These are phyloP conservation scores for Penicillium turbatum DNA, from an alignment of 495 filamentous ascomycete genomes.

Conservation along the genomic window DNA sequence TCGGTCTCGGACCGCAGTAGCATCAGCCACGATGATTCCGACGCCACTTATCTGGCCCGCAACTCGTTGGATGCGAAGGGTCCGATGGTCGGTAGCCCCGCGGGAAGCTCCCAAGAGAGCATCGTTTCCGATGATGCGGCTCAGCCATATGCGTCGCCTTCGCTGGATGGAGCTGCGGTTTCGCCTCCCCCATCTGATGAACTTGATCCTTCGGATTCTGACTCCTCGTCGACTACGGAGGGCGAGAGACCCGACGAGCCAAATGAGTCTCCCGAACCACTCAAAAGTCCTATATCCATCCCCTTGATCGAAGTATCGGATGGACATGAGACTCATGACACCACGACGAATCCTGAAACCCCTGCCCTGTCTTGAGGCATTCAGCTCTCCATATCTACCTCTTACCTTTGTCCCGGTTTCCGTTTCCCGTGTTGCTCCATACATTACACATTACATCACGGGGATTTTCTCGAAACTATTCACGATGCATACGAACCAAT, in stretches of 20 bases:
- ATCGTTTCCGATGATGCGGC: slow-evolving; percentile 11
- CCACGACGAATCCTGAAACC: slow-evolving; percentile 1
- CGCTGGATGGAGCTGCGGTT: slow-evolving; percentile 2
- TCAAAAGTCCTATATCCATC: slow-evolving; percentile 12
- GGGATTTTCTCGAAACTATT: not conserved
- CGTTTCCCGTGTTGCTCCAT: not conserved
- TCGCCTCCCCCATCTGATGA: slow-evolving; percentile 4
- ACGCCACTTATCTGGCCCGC: slow-evolving; percentile 23
- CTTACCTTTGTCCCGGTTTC: not conserved
- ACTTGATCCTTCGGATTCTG: slow-evolving; percentile 3
- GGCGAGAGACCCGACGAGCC: not conserved
- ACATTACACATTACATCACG: not conserved
- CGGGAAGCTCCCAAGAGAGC: slow-evolving; percentile 41
- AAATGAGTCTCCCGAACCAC: not conserved
- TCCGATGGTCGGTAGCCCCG: slow-evolving; percentile 28
- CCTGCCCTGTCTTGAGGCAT: not conserved
- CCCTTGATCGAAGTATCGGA: slow-evolving; percentile 24
- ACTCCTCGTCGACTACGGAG: slow-evolving; percentile 5
- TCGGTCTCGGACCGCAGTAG: slow-evolving; percentile 46
- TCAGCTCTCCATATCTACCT: no score
- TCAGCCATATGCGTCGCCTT: slow-evolving; percentile 2
- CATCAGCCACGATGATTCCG: slow-evolving; percentile 31
- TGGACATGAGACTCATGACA: slow-evolving; percentile 10
- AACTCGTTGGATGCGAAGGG: slow-evolving; percentile 31
- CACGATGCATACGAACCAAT: slow-evolving; percentile 4